Base-by-base conservation (phyloP, 2,329 filamentous ascomycete species). In the Chaetomium strumarium region DNA sequence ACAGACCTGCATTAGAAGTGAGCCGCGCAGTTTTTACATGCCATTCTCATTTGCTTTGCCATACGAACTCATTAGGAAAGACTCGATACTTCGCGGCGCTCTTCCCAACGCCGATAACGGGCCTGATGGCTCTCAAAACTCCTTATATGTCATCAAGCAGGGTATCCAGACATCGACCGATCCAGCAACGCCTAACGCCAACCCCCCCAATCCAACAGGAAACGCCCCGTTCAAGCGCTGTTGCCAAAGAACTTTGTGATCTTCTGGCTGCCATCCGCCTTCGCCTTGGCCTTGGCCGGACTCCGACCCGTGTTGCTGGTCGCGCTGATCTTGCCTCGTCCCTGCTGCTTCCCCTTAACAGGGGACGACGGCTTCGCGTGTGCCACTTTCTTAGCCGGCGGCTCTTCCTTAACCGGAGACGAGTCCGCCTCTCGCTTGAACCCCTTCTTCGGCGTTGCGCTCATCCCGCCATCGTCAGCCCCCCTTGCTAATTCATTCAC, bases 201-300 rank as follows among this genome's bases (percentile, higher is more conserved):
- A 34, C 19, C 20, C 33, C 39, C 9, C 17, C 14, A 17, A 1
- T 30, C 33, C 8, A 42, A 1, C 24, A 10, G 8, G 11, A 24
- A 13, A 11, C 14, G 5, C 16, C 7, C 7, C 2, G 13, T 31
- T 69, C 60, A 75, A 10, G 71, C 67, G 53, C 70, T 72, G 48
- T 72, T 74, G 19, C 64, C 67, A 56, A 75, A 75, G 57, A 75
- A 75, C 53, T 70, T 74, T 0, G 72, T 75, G 24, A 75, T 75
- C 60, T 77, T 78, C 55, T 71, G 72, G 16, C 66, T 70, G 2
- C 70, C 70, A 60, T 56, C 52, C 55, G 56, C 46, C 62, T 67
- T 52, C 46, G 6, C 51, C 24, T 53, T 58, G 13, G 44, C 44
- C 52, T 58, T 72, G 2, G 55, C 63, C 13, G 62, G 62, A 41